Conservation (phyloP, 1,284 basidiomycete species). For the Irpex sp. region DNA sequence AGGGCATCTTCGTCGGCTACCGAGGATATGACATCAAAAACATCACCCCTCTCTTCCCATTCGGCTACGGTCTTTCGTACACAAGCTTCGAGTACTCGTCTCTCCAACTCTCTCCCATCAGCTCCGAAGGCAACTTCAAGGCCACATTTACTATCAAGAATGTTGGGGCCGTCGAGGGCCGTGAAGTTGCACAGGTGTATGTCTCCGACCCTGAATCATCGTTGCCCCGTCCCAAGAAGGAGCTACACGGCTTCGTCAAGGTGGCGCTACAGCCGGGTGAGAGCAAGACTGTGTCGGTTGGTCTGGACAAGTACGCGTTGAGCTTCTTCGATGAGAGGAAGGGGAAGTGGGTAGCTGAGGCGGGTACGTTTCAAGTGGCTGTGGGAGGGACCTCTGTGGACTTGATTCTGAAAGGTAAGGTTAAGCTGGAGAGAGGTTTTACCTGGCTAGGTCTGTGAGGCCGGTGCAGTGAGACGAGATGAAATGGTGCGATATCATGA, state of each 20-base stretch:
- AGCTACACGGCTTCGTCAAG: conserved; percentile 57
- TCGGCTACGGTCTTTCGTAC: conserved; percentile 81
- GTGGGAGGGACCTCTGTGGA: conserved; percentile 19
- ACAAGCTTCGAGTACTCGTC: conserved; percentile 63
- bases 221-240: conserved; percentile 46
- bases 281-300: conserved; percentile 35
- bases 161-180: conserved; percentile 45
- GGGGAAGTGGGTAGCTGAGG: conserved; percentile 13
- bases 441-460: conserved; percentile 28
- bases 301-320: conserved; percentile 51
- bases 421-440: conserved; percentile 25
- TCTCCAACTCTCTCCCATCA: conserved; percentile 46
- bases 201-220: conserved; percentile 42
- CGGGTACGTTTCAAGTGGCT: conserved; percentile 25
- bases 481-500: background rate
- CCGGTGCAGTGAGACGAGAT: no score
- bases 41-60: conserved; percentile 67
- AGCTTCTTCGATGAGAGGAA: conserved; percentile 48
- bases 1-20: conserved; percentile 49
- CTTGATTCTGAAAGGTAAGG: conserved; percentile 21
- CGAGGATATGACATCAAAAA: conserved; percentile 64
- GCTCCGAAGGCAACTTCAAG: conserved; percentile 38
- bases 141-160: conserved; percentile 52
- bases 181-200: conserved; percentile 59
- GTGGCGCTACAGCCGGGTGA: conserved; percentile 40